These are phyloP conservation scores for Coniella vitis DNA, from an alignment of 2,329 filamentous ascomycete species.

Conservation along the genomic window DNA sequence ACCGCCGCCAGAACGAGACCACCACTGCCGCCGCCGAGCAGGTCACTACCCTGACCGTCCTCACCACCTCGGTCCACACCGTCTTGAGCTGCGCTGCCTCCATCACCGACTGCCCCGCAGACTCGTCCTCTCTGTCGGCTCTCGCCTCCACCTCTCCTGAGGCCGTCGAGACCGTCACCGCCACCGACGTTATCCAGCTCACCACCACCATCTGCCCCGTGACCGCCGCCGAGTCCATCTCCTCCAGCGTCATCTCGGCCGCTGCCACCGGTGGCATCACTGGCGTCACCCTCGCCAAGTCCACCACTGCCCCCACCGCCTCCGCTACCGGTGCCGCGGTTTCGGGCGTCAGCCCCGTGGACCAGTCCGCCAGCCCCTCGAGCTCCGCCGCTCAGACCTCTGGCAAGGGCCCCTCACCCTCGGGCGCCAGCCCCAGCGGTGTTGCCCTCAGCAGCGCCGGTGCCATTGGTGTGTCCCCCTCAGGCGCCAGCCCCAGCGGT, in stretches of 20 bases:
- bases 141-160: constrained; percentile 23
- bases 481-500: background rate
- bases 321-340: constrained; percentile 15
- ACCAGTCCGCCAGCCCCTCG: constrained; percentile 17
- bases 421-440: too few relatives aligned
- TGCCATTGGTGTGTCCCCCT: too few relatives aligned
- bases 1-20: constrained; percentile 23
- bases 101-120: constrained; percentile 35
- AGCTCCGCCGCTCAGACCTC: constrained; percentile 14
- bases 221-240: constrained; percentile 30
- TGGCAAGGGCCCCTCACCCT: background rate
- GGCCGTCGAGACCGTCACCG: constrained; percentile 25
- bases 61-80: constrained; percentile 28
- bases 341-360: constrained; percentile 14
- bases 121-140: constrained; percentile 22
- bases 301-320: constrained; percentile 27
- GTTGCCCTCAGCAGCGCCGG: too few relatives aligned
- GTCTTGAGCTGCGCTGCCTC: constrained; percentile 31
- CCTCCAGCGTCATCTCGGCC: constrained; percentile 28
- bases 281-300: constrained; percentile 35
- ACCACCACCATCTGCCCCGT: constrained; percentile 37
- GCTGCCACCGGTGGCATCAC: constrained; percentile 27
- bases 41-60: constrained; percentile 33
- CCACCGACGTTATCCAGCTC: constrained; percentile 33
- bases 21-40: constrained; percentile 3